A percentile compares a stretch with the other conserved stretches of the same genome.
These are phyloP conservation scores for Wickerhamiella australiensis DNA, from an alignment of 805 yeast genomes.

Conservation along the genomic window DNA sequence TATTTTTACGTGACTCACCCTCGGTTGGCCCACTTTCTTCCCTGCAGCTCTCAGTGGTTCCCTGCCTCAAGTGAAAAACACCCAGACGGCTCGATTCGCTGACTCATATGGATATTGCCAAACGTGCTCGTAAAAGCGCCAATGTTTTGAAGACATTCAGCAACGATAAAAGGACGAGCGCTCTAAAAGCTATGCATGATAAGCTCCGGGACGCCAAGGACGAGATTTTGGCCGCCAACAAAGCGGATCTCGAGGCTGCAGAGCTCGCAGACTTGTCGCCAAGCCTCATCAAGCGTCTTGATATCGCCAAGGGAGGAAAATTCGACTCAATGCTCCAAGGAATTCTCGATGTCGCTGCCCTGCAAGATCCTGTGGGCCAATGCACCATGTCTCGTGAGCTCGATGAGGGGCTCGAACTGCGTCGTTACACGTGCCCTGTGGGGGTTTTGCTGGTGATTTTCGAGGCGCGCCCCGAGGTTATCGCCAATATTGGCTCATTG, in stretches of 20 bases:
- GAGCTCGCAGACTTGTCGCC: constrained; percentile 45
- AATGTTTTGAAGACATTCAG: constrained; percentile 66
- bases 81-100: too few species aligned
- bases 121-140: constrained; percentile 70
- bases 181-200: constrained; percentile 61
- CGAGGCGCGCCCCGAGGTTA: constrained; percentile 95
- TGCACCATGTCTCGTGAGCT: constrained; percentile 68
- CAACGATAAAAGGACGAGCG: constrained; percentile 58
- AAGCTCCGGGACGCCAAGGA: constrained; percentile 49
- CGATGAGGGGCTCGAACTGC: constrained; percentile 79
- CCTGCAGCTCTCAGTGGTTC: too few species aligned
- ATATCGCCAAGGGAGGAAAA: constrained; percentile 69
- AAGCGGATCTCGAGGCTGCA: constrained; percentile 62
- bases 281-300: constrained; percentile 72
- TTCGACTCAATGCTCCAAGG: constrained; percentile 93
- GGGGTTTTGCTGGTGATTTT: constrained; percentile 88
- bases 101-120: constrained; percentile 45
- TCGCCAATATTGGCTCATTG: constrained; percentile 91
- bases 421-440: constrained; percentile 81
- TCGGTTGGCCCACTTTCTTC: too few species aligned
- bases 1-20: too few species aligned
- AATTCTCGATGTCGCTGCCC: constrained; percentile 73
- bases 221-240: constrained; percentile 59
- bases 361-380: constrained; percentile 90
- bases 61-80: too few species aligned